These are phyloP conservation scores for Silybum marianum DNA, from an alignment of 129 eudicot species.

Conservation along the genomic window DNA sequence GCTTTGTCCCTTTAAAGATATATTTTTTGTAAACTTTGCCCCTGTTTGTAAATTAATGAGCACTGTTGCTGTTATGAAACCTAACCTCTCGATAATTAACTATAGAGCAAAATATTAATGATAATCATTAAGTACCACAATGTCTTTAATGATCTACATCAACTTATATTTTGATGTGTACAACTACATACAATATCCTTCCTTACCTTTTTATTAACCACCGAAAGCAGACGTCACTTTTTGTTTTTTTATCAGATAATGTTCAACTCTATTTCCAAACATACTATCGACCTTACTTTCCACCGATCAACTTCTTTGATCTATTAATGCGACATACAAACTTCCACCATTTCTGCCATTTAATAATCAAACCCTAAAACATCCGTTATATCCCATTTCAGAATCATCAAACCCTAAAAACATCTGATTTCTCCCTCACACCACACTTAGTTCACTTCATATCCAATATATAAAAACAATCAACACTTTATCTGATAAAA, in stretches of 20 bases:
- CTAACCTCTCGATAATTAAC: no score
- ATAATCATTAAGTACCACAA: background rate
- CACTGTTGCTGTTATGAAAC: no score
- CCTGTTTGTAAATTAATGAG: no score
- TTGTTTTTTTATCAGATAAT: no score
- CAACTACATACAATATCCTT: background rate
- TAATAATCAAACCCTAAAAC: no score
- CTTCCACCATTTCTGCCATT: background rate
- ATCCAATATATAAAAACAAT: background rate
- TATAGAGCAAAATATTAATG: background rate
- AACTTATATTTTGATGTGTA: no score
- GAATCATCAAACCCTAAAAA: background rate
- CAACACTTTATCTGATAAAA: background rate
- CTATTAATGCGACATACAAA: background rate
- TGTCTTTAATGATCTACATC: background rate
- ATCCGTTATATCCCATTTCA: background rate
- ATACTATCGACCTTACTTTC: background rate
- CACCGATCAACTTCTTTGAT: background rate
- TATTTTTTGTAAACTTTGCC: no score
- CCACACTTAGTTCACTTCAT: background rate
- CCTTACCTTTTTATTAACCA: background rate
- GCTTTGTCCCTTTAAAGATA: no score
- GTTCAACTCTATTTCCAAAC: no score
- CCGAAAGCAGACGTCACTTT: no score
- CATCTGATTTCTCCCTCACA: no score